phyloP scores from a whole-genome alignment of 768 basidiomycete species.

The Gloeopeniophorella convolvens region DNA sequence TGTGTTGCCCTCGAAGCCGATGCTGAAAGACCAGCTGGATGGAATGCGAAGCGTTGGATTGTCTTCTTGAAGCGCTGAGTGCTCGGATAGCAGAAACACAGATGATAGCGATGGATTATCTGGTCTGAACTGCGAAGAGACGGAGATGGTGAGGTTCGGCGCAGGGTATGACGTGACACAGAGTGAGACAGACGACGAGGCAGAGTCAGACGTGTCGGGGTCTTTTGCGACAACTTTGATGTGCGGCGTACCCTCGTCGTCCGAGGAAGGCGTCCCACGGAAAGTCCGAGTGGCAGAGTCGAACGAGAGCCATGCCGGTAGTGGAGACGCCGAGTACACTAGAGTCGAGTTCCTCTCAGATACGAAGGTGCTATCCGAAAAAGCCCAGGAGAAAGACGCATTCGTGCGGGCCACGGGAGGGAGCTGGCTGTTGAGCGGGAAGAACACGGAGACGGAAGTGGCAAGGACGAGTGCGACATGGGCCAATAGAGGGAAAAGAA shows the following conservation, averaged over 20 bases:
- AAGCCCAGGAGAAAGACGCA: conserved; percentile 61
- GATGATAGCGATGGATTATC: conserved; percentile 67
- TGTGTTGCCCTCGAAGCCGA: conserved; percentile 70
- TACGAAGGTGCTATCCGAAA: conserved; percentile 60
- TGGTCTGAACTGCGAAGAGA: conserved; percentile 53
- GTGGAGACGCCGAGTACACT: conserved; percentile 44
- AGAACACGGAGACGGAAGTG: conserved; percentile 39
- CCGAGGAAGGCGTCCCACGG: conserved; percentile 54
- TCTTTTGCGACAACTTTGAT: conserved; percentile 64
- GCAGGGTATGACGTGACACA: conserved; percentile 48
- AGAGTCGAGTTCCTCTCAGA: conserved; percentile 38
- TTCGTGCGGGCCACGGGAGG: conserved; percentile 70
- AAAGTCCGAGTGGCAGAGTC: conserved; percentile 55
- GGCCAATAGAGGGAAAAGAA: conserved; percentile 50
- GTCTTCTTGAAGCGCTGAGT: conserved; percentile 47
- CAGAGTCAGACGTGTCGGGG: conserved; percentile 35
- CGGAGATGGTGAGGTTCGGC: conserved; percentile 48
- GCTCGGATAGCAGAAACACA: conserved; percentile 56
- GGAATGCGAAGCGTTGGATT: conserved; percentile 67
- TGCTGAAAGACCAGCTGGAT: conserved; percentile 80
- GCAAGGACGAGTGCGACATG: conserved; percentile 38
- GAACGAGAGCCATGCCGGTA: conserved; percentile 78
- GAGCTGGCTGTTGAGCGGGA: conserved; percentile 64
- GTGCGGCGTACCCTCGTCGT: conserved; percentile 55
- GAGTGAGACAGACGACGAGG: conserved; percentile 47